phyloP scores from a whole-genome alignment of 2,329 filamentous ascomycete genomes.

The Sarocladium strictum region DNA sequence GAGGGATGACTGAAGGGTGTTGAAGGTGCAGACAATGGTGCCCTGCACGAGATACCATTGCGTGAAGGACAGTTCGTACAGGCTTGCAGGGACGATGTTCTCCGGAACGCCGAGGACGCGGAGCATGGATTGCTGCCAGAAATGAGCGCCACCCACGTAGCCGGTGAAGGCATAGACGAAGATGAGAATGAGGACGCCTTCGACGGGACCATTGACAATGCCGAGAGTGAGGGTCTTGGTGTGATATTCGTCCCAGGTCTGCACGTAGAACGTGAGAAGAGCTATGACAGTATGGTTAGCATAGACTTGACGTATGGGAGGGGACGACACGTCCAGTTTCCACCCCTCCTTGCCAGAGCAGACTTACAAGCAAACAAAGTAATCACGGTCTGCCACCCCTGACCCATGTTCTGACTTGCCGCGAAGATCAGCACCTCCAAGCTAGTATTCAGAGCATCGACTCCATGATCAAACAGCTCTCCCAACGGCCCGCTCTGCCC shows the following conservation, averaged over 20 bases:
- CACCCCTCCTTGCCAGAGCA: too few species aligned
- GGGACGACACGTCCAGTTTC: too few species aligned
- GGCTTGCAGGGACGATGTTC: constrained; percentile 52
- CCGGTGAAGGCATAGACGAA: constrained; percentile 79
- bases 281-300: constrained; percentile 39
- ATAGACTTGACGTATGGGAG: too few species aligned
- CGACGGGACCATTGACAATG: constrained; percentile 87
- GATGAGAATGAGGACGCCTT: constrained; percentile 83
- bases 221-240: constrained; percentile 93
- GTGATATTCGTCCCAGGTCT: constrained; percentile 99
- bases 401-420: constrained; percentile 85
- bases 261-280: constrained; percentile 93
- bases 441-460: constrained; percentile 94
- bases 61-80: constrained; percentile 81
- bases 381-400: constrained; percentile 82
- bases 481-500: constrained; percentile 88
- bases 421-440: constrained; percentile 90
- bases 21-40: constrained; percentile 71
- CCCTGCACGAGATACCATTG: constrained; percentile 93
- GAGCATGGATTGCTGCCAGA: constrained; percentile 86
- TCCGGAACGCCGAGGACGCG: constrained; percentile 63
- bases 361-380: constrained; percentile 75
- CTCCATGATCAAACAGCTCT: constrained; percentile 95
- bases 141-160: constrained; percentile 78
- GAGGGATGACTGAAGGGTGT: constrained; percentile 70